Evolutionary conservation across 495 filamentous ascomycete genomes (phyloP), one percentile per base, ranked within the genome.

Genomic region (Aspergillus taichungensis): DNA sequence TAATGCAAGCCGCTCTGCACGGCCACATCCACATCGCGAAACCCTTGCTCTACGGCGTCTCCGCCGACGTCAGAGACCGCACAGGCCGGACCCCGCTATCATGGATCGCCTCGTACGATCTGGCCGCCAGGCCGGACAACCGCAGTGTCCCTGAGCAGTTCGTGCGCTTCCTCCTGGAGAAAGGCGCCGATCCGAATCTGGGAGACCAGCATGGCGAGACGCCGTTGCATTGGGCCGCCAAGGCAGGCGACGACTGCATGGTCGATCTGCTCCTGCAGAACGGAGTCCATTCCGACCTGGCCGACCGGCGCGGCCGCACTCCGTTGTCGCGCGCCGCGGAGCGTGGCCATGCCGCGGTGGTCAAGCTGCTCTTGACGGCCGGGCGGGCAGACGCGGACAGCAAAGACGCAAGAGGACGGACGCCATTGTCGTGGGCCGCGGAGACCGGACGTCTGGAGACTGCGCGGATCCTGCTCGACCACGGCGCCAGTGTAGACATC

Each of bases 1-100:
- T 51, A 5, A 51, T 51, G 49, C 43, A 42, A 38, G 43, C 49
- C 34, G 38, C 43, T 8, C 34, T 14, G 35, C 38, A 35, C 9
- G 49, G 38, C 7, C 33, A 46, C 13, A 9, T 46, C 38, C 24
- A 34, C 14, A 30, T 37, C 11, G 39, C 36, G 11, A 30, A 41
- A 37, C 13, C 30, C 30, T 34, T 51, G 3, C 43, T 51, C 11
- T 42, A 42, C 18, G 43, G 38, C 5, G 53, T 52, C 2, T 48
- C 65, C 6, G 34, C 57, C 1, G 34, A 64, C 30, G 32, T 43
- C 0, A 45, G 29, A 18, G 64, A 69, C 52, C 33, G 42, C 8
- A 44, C 34, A 9, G 59, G 62, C 14, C 49, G 52, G 27, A 61
- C 61, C n/a, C 54, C 62, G 34, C 48, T 66, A 7, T 50, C 34